These are phyloP conservation scores for Rhizomucor pusillus DNA, from an alignment of 371 early-diverging fungal genomes.

Conservation along the genomic window DNA sequence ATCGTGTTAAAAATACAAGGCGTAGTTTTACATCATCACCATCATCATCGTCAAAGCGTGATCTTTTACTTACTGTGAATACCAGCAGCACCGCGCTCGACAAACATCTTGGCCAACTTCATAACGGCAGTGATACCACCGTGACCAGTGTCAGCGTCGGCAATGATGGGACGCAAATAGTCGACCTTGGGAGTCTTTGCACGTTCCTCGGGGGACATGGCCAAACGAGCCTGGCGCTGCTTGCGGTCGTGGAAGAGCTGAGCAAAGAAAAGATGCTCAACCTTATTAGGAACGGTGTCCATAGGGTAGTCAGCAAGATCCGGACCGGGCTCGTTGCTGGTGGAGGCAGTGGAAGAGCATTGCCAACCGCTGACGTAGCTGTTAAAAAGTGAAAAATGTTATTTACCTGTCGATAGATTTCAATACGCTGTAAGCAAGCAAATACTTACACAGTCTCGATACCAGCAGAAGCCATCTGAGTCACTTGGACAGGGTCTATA, in stretches of 20 bases:
- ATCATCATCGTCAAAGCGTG: too few species aligned
- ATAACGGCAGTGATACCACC: slow-evolving; percentile 93
- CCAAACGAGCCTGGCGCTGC: slow-evolving; percentile 88
- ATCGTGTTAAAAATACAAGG: background rate
- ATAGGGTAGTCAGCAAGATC: slow-evolving; percentile 98
- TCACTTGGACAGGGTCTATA: slow-evolving; percentile 63
- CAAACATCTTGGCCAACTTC: slow-evolving; percentile 94
- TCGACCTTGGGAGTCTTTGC: slow-evolving; percentile 79
- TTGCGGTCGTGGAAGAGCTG: slow-evolving; percentile 98
- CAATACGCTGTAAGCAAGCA: background rate
- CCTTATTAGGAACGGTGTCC: slow-evolving; percentile 99
- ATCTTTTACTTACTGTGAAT: slow-evolving; percentile 59
- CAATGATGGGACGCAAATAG: slow-evolving; percentile 94
- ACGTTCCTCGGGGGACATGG: slow-evolving; percentile 67
- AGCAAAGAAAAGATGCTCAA: slow-evolving; percentile 97
- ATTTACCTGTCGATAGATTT: background rate
- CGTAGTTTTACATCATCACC: too few species aligned
- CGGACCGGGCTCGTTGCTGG: slow-evolving; percentile 98
- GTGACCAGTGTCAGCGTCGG: slow-evolving; percentile 98
- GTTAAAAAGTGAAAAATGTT: background rate
- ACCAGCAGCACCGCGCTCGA: slow-evolving; percentile 93
- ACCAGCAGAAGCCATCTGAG: slow-evolving; percentile 94
- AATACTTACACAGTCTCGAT: slow-evolving; percentile 80
- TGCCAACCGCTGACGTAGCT: slow-evolving; percentile 98
- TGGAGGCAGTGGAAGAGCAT: slow-evolving; percentile 95